Percentiles rank a stretch among this genome's conserved stretches.
Conservation (phyloP, 1,139 yeast genomes). For the Blastobotrys arbuscula region DNA sequence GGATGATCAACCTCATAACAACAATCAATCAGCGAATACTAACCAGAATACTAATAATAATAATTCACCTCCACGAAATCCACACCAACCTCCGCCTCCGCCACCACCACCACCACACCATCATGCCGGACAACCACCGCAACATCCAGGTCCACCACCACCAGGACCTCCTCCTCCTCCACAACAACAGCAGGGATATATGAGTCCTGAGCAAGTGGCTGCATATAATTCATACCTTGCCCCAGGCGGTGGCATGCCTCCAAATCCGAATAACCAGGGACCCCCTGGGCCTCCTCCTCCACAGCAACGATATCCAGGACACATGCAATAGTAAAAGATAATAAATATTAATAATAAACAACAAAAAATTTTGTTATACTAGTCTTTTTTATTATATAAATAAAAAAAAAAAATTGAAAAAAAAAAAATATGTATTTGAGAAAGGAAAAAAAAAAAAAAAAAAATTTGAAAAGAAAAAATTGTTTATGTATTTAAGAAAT, state of each 20-base stretch:
- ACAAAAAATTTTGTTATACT: background rate
- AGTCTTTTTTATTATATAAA: background rate
- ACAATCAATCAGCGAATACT: slow-evolving; percentile 3
- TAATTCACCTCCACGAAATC: background rate
- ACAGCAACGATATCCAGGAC: slow-evolving; percentile 20
- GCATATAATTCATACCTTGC: slow-evolving; percentile 26
- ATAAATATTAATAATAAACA: background rate
- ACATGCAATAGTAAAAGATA: slow-evolving; percentile 17
- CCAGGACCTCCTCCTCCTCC: slow-evolving; percentile 10
- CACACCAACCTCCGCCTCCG: background rate
- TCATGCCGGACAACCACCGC: background rate
- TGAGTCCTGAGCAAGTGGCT: slow-evolving; percentile 30
- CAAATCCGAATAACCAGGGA: slow-evolving; percentile 14
- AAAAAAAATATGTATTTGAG: background rate
- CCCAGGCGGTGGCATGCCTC: slow-evolving; percentile 19
- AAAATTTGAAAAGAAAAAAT: too few relatives aligned
- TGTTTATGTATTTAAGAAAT: background rate
- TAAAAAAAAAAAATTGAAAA: background rate
- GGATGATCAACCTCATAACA: too few relatives aligned
- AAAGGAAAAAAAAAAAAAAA: background rate
- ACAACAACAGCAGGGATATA: slow-evolving; percentile 18
- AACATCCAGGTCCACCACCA: background rate
- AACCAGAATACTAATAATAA: background rate
- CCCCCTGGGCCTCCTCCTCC: slow-evolving; percentile 4
- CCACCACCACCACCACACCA: slow-evolving; percentile 4